Evolutionary conservation across 1,284 basidiomycete genomes (phyloP).

Genomic region (Marasmius sp.): DNA sequence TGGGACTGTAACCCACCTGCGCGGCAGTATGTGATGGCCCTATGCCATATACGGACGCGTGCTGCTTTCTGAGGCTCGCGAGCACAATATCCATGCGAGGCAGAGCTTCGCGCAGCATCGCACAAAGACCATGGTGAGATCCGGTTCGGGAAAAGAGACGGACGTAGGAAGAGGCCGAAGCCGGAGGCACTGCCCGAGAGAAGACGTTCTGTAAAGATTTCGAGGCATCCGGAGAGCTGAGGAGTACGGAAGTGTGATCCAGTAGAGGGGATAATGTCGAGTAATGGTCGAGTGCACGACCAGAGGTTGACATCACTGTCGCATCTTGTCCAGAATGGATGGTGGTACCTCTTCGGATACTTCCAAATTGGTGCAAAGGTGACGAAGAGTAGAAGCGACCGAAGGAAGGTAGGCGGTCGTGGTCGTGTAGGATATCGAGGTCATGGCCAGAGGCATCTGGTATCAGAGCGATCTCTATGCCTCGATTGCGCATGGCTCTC

Average conservation of each 20-base stretch:
- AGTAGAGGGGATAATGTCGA: conserved; percentile 42
- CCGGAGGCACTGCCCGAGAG: conserved; percentile 35
- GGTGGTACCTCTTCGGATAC: conserved; percentile 34
- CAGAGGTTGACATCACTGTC: conserved; percentile 17
- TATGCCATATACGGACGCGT: conserved; percentile 26
- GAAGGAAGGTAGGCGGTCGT: conserved; percentile 45
- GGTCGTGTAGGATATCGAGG: conserved; percentile 40
- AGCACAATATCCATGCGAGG: conserved; percentile 16
- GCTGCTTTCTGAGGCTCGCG: conserved; percentile 23
- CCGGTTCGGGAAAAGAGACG: conserved; percentile 27
- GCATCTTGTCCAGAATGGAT: not conserved
- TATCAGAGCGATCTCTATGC: conserved; percentile 78
- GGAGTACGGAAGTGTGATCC: conserved; percentile 35
- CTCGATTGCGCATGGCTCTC: conserved; percentile 97
- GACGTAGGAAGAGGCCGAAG: conserved; percentile 32
- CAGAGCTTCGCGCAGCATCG: conserved; percentile 15
- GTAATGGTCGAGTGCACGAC: conserved; percentile 46
- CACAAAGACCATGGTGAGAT: conserved; percentile 10
- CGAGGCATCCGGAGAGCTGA: conserved; percentile 15
- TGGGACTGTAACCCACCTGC: conserved; percentile 39
- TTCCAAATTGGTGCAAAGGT: conserved; percentile 26
- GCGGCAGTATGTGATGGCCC: conserved; percentile 32
- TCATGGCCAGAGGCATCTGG: conserved; percentile 44
- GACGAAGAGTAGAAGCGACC: conserved; percentile 12
- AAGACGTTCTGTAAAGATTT: conserved; percentile 41